Evolutionary conservation across 2,329 filamentous ascomycete genomes (phyloP), one percentile per base, ranked within the genome.

Genomic region (Fusarium guadeloupense): DNA sequence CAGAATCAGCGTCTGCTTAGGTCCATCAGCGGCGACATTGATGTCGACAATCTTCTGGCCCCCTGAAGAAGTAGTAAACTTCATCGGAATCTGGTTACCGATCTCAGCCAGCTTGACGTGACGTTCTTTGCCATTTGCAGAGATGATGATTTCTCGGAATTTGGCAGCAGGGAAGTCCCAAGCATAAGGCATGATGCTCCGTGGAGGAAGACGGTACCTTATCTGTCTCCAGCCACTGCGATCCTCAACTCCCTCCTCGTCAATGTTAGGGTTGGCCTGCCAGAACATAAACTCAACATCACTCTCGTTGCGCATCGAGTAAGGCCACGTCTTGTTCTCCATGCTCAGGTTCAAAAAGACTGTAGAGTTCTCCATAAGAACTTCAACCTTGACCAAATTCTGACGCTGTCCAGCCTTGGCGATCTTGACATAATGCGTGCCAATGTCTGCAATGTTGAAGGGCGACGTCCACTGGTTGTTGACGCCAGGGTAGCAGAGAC

Each of bases 91-190:
- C 67, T 97, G 83, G 66, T 97, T 97, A 20, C 95, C 95, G 70
- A 99, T 99, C 74, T 99, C 95, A 3, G 94, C 92, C 64, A 99
- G 83, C 75, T 96, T 97, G 73, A 99, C 90, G 71, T 97, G 92
- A 25, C 95, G 85, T 72, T 97, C 93, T 57, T 74, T 78, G 45
- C 71, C 70, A 19, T 72, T 72, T 1, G 73, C 62, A 23, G 74
- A 66, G 71, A 99, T 87, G 43, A 98, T 87, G 33, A 99, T 85
- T 73, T 97, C 95, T 70, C 95, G 96, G 77, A 92, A 90, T 78
- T 96, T 97, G n/a, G 93, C 93, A 2, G 95, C 94, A 1, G 95
- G 96, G 77, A 97, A 99, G 73, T 99, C 96, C 95, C 95, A 99
- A 2, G 95, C 94, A 71, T 99, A 99, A 1, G 96, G 95, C 95